Conservation (phyloP, 2,329 filamentous ascomycete species). For the Myriangium duriaei region DNA sequence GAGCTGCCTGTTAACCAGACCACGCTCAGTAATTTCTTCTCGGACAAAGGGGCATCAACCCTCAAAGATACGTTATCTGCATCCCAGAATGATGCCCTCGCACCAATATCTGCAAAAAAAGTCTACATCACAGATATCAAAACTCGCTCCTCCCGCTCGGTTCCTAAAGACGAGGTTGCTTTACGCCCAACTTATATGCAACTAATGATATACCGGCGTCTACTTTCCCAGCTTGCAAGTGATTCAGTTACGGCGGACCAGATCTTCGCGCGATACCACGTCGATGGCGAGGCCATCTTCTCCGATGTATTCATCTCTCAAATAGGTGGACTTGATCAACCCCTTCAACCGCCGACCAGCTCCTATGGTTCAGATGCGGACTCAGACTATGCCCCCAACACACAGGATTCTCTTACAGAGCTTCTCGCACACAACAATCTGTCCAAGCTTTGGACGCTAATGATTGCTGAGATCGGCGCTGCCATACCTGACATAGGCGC, state of each 20-base stretch:
- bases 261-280: constrained; percentile 58
- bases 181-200: constrained; percentile 72
- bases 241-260: constrained; percentile 56
- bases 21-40: constrained; percentile 21
- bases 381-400: constrained; percentile 1
- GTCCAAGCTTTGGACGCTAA: constrained; percentile 46
- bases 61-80: constrained; percentile 7
- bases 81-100: constrained; percentile 8
- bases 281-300: constrained; percentile 55
- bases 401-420: constrained; percentile 36
- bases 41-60: constrained; percentile 1
- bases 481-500: constrained; percentile 34
- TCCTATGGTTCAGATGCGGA: background rate
- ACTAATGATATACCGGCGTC: constrained; percentile 75
- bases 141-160: constrained; percentile 53
- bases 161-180: constrained; percentile 52
- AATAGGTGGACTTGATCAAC: constrained; percentile 54
- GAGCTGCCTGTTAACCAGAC: constrained; percentile 22
- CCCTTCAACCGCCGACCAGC: constrained; percentile 30
- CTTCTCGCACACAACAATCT: constrained; percentile 49
- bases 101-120: constrained; percentile 16
- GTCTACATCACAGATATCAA: constrained; percentile 85
- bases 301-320: constrained; percentile 70
- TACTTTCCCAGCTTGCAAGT: constrained; percentile 64
- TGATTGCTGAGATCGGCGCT: constrained; percentile 46